These are phyloP conservation scores for Gryganskiella cystojenkinii DNA, from an alignment of 192 early-diverging fungal genomes.

Conservation along the genomic window DNA sequence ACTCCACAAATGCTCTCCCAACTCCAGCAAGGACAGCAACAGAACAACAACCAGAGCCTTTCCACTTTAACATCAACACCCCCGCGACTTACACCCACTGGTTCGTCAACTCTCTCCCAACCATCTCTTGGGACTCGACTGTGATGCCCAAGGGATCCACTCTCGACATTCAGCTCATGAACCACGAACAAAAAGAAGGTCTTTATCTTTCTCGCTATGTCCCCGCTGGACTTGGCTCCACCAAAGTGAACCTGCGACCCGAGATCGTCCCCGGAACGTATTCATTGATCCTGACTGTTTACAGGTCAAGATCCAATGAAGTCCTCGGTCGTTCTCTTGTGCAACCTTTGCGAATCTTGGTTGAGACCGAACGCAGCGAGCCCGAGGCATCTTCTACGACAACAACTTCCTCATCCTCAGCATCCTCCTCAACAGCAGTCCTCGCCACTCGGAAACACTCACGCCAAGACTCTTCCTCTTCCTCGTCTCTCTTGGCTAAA, in stretches of 20 bases:
- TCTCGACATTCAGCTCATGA: constrained; percentile 10
- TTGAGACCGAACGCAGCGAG: neutral
- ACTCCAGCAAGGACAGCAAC: neutral
- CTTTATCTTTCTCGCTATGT: constrained; percentile 13
- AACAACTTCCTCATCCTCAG: neutral
- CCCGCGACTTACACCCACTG: neutral
- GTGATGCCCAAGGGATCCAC: constrained; percentile 4
- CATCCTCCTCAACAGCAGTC: no score
- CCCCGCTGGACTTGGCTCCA: neutral
- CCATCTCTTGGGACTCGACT: constrained; percentile 7
- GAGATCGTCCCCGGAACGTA: constrained; percentile 6
- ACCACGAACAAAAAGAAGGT: constrained; percentile 1
- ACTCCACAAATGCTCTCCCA: neutral
- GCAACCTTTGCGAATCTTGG: neutral
- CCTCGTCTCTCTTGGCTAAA: neutral
- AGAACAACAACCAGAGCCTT: neutral
- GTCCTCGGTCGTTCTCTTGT: constrained; percentile 5
- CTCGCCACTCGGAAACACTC: no score
- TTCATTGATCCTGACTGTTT: constrained; percentile 14
- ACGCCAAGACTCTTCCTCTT: no score
- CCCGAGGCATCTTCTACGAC: neutral
- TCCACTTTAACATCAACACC: neutral
- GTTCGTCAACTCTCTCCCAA: neutral
- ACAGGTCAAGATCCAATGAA: neutral
- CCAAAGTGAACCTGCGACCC: constrained; percentile 2